Base-by-base conservation (phyloP, 139 green algal genomes). In the Ettlia oleoabundans region DNA sequence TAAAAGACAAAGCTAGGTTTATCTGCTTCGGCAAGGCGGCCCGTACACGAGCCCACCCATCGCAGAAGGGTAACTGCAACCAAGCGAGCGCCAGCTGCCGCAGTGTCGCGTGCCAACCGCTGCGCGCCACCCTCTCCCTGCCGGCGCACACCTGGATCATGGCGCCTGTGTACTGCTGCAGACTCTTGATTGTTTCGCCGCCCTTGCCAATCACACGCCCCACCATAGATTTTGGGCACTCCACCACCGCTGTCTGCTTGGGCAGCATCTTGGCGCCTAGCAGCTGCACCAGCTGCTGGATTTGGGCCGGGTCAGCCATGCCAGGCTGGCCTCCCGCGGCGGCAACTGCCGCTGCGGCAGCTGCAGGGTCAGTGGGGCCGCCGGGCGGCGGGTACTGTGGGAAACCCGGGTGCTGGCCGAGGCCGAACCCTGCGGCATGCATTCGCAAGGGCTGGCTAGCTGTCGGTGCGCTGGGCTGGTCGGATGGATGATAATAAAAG, bases 121-220 rank as follows among this genome's bases (percentile, higher is more conserved):
- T n/a, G n/a, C n/a, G n/a, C n/a, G n/a, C 47, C 10, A 58, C 47
- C 47, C 47, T 58, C 10, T 24, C 13, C 47, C 33, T 28, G 51
- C 51, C 15, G 28, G 7, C 9, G 38, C 35, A 35, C 66, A 94
- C 94, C 86, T 98, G 95, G 72, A 98, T 95, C 84, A 90, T 93
- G 21, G 89, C 90, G 30, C 86, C 90, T 51, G 89, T 97, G 51
- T 93, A 88, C 65, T 90, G 89, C 89, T 99, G 95, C 86, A 99
- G 89, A 22, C 85, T 82, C 89, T 98, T 98, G 92, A 99, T 98
- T 4, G 94, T 98, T 78, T 98, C 95, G 8, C 96, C 96, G 55
- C 94, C 92, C 85, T 96, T 96, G 72, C 96, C 96, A 69, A 99
- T 99, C 32, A 99, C 89, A 55, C 95, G 94, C 2, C 96, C 96